Evolutionary conservation across 2,329 filamentous ascomycete genomes (phyloP).

Genomic region (Pseudogymnoascus sp.): DNA sequence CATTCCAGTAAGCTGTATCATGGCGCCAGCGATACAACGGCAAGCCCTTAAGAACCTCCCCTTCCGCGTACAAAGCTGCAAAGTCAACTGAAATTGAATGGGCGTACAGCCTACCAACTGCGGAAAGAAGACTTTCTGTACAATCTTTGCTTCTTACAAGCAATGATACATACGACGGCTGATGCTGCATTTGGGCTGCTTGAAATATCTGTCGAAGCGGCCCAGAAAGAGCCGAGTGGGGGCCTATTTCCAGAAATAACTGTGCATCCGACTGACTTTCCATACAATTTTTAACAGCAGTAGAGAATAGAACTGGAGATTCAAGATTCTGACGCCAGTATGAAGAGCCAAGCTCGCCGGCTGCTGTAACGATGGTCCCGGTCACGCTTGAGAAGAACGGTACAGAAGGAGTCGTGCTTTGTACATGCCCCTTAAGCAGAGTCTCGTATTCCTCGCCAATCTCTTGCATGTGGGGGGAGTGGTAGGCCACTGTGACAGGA

Average conservation of each 20-base stretch:
- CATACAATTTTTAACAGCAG: constrained; percentile 15
- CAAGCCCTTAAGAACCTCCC: constrained; percentile 33
- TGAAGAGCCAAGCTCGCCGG: background rate
- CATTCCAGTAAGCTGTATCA: constrained; percentile 43
- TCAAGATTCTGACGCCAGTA: constrained; percentile 13
- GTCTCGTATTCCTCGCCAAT: background rate
- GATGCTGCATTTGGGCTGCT: constrained; percentile 10
- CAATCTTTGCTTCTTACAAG: constrained; percentile 16
- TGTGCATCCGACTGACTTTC: constrained; percentile 17
- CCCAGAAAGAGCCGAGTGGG: constrained; percentile 26
- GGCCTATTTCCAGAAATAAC: constrained; percentile 24
- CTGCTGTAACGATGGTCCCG: constrained; percentile 20
- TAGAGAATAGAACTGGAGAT: constrained; percentile 14
- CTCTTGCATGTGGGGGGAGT: constrained; percentile 26
- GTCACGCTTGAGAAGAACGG: constrained; percentile 17
- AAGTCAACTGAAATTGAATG: constrained; percentile 10
- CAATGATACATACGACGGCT: constrained; percentile 12
- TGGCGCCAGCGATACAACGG: constrained; percentile 50
- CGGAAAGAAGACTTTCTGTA: constrained; percentile 12
- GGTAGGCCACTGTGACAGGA: constrained; percentile 37
- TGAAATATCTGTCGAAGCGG: constrained; percentile 25
- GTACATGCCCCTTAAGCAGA: constrained; percentile 2
- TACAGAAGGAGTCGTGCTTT: background rate
- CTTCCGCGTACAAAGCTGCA: background rate
- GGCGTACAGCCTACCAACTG: constrained; percentile 14